phyloP scores from a whole-genome alignment of 2,329 filamentous ascomycete species.

The Diaporthe longicolla region DNA sequence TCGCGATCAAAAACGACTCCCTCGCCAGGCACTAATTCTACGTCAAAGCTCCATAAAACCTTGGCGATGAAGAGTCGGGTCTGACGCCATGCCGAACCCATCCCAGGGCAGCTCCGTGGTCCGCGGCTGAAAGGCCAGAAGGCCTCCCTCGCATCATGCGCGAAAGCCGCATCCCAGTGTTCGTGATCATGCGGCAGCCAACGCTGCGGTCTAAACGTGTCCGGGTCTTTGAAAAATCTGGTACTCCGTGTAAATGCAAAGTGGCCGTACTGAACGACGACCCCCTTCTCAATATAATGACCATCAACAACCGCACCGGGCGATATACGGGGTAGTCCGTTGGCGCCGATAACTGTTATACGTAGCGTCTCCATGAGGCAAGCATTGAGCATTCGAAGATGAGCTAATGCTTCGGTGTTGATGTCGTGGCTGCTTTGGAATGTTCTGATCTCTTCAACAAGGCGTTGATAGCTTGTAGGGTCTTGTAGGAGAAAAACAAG shows the following conservation, averaged over 20 bases:
- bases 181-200: background rate
- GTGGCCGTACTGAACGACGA: background rate
- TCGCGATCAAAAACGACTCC: background rate
- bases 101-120: background rate
- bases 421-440: background rate
- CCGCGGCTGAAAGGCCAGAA: constrained; percentile 14
- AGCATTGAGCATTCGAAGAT: background rate
- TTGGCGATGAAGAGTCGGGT: constrained; percentile 9
- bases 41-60: constrained; percentile 5
- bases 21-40: background rate
- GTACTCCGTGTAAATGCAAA: constrained; percentile 9
- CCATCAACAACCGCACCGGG: background rate
- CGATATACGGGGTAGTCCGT: background rate
- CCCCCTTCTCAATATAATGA: constrained; percentile 8
- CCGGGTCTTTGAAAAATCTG: background rate
- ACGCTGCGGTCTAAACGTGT: background rate
- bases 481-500: background rate
- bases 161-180: background rate
- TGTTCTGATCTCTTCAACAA: background rate
- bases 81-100: constrained; percentile 19
- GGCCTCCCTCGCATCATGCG: constrained; percentile 9
- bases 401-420: background rate
- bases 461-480: background rate
- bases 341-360: background rate
- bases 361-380: constrained; percentile 3